Conservation (phyloP, 257 asterid genomes). For the Ilex asprella region DNA sequence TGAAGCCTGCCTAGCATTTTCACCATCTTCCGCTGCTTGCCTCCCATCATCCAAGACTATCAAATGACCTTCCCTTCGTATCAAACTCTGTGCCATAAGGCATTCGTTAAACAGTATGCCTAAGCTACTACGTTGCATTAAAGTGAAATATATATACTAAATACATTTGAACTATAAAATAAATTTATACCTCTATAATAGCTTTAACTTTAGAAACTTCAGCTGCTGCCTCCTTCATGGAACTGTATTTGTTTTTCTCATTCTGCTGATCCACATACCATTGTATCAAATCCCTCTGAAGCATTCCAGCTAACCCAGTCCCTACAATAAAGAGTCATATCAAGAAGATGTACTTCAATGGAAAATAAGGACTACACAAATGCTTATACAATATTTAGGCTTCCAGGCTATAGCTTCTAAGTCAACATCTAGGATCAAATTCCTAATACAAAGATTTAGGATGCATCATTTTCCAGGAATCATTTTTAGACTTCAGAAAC, state of each 20-base stretch:
- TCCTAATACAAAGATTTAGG: not conserved
- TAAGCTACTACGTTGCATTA: not conserved
- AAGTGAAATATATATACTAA: not conserved
- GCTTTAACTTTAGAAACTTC: conserved; percentile 79
- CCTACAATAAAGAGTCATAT: conserved; percentile 21
- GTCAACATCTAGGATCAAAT: no score
- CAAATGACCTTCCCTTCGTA: conserved; percentile 82
- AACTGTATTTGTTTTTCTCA: conserved; percentile 55
- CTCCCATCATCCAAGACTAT: conserved; percentile 86
- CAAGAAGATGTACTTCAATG: no score
- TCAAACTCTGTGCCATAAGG: conserved; percentile 57
- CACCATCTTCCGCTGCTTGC: conserved; percentile 45
- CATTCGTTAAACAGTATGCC: not conserved
- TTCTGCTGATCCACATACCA: conserved; percentile 88
- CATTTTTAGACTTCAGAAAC: no score
- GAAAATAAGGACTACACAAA: no score
- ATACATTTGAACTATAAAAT: not conserved
- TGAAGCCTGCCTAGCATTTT: conserved; percentile 32
- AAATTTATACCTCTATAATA: conserved; percentile 64
- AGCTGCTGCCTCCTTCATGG: conserved; percentile 76
- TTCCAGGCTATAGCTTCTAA: no score
- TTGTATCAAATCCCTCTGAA: conserved; percentile 80
- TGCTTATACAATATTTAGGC: no score
- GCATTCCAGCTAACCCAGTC: conserved; percentile 75
- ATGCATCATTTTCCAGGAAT: not conserved